Conservation (phyloP, 805 yeast genomes). For the Spathaspora gorwiae region DNA sequence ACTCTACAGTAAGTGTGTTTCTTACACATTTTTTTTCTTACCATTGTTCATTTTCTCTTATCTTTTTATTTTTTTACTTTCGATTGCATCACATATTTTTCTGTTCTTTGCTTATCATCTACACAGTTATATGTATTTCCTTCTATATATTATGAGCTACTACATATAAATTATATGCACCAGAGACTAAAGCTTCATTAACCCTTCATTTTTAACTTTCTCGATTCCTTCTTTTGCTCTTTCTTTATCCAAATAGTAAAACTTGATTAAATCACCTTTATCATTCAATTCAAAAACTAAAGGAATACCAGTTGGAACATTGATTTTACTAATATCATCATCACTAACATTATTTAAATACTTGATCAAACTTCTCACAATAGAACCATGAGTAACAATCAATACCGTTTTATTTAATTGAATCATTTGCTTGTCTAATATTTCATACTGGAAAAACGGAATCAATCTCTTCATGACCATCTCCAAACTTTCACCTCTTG, state of each 20-base stretch:
- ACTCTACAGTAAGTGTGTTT: no score
- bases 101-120: no score
- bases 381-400: constrained; percentile 41
- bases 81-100: no score
- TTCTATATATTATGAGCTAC: no score
- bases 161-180: no score
- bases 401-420: constrained; percentile 25
- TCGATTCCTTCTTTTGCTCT: constrained; percentile 36
- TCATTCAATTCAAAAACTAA: constrained; percentile 38
- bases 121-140: no score
- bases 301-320: constrained; percentile 44
- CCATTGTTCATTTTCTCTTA: no score
- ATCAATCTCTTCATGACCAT: constrained; percentile 36
- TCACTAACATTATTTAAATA: constrained; percentile 32
- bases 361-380: constrained; percentile 39
- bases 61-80: no score
- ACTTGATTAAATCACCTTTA: constrained; percentile 20
- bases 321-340: constrained; percentile 33
- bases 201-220: constrained; percentile 28
- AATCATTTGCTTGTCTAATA: constrained; percentile 20
- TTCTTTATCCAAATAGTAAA: constrained; percentile 38
- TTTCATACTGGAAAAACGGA: constrained; percentile 30
- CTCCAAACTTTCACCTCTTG: constrained; percentile 37
- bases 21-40: no score
- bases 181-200: constrained; percentile 5